Conservation (phyloP, 805 yeast genomes). For the Scheffersomyces stipitis region DNA sequence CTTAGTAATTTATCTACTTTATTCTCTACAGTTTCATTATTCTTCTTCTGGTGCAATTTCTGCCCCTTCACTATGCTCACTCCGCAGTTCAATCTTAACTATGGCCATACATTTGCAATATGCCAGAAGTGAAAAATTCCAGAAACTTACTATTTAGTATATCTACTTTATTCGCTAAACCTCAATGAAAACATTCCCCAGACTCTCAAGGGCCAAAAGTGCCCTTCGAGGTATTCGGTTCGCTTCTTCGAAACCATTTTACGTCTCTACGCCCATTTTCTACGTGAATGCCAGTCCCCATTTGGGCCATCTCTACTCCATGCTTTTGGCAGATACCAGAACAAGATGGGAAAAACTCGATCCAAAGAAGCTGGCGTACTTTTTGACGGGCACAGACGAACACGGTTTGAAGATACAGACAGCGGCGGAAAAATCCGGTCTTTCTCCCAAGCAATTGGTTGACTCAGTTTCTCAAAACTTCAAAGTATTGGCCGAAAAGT, state of each 20-base stretch:
- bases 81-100: no score
- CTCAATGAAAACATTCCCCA: no score
- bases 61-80: no score
- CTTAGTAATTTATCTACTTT: no score
- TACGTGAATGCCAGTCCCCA: constrained; percentile 96
- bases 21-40: no score
- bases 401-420: constrained; percentile 91
- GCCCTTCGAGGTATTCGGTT: no score
- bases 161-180: no score
- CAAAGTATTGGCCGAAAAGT: constrained; percentile 55
- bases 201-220: no score
- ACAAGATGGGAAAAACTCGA: constrained; percentile 65
- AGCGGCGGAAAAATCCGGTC: constrained; percentile 62
- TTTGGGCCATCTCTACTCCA: constrained; percentile 87
- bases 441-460: constrained; percentile 64
- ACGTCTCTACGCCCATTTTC: constrained; percentile 88
- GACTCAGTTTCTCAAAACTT: constrained; percentile 69
- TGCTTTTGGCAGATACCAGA: constrained; percentile 78
- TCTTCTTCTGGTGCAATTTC: no score
- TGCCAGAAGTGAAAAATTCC: no score
- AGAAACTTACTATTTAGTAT: no score
- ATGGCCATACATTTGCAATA: no score
- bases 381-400: constrained; percentile 95
- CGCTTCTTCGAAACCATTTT: constrained; percentile 32
- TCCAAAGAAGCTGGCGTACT: constrained; percentile 36